Conservation (phyloP, 1,284 basidiomycete species). For the Testicularia cyperi region DNA sequence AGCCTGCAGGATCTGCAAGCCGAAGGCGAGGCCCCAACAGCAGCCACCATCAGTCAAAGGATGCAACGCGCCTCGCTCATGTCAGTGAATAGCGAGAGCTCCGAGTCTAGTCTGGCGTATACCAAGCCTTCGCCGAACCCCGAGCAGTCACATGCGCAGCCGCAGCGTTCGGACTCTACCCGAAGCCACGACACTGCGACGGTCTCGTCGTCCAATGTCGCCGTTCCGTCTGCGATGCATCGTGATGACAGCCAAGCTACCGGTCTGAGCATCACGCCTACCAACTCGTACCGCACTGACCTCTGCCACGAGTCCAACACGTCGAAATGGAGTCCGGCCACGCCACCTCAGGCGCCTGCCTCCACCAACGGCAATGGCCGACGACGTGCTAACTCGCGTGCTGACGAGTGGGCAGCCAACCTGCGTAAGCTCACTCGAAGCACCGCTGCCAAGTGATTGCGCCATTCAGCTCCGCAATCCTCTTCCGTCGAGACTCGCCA, state of each 20-base stretch:
- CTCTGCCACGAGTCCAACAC: background rate
- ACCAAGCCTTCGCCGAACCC: slow-evolving; percentile 25
- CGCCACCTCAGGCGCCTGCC: background rate
- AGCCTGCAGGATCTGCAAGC: slow-evolving; percentile 25
- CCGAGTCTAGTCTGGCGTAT: slow-evolving; percentile 26
- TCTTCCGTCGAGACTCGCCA: no score
- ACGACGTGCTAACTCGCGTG: slow-evolving; percentile 21
- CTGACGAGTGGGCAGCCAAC: slow-evolving; percentile 35
- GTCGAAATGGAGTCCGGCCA: slow-evolving; percentile 21
- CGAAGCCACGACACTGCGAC: background rate
- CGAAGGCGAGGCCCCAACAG: background rate
- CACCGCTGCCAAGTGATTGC: background rate
- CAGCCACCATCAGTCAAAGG: background rate
- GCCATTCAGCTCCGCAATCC: no score
- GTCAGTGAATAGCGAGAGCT: background rate
- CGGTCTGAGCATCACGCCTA: slow-evolving; percentile 19
- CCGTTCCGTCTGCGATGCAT: background rate
- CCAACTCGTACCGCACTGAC: slow-evolving; percentile 24
- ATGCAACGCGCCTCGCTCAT: background rate
- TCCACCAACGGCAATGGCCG: background rate
- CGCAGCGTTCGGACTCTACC: background rate
- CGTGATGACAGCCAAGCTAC: background rate
- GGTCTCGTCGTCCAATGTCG: background rate
- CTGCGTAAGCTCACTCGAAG: slow-evolving; percentile 8
- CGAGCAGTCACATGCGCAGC: no score